A percentile compares a stretch with the other conserved stretches of the same genome.
Conservation (phyloP, 73 alveolate genomes). For the Blepharisma stoltei region DNA sequence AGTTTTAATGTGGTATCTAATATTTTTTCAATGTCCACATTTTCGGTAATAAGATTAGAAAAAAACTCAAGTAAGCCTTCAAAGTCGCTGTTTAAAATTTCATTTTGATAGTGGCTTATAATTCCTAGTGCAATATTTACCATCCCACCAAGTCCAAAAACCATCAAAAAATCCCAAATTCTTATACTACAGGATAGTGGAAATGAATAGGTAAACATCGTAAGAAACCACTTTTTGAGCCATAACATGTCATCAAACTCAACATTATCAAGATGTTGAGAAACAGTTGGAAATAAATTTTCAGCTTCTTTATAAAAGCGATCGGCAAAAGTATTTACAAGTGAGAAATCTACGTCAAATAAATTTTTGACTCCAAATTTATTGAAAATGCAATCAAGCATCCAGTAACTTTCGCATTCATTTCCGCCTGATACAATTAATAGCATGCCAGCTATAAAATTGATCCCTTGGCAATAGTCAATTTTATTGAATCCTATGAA, state of each 20-base stretch:
- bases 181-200: slow-evolving; percentile 49
- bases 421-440: slow-evolving; percentile 55
- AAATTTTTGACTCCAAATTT: slow-evolving; percentile 41
- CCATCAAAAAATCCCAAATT: slow-evolving; percentile 60
- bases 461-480: slow-evolving; percentile 60
- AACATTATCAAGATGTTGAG: slow-evolving; percentile 40
- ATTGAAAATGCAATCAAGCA: slow-evolving; percentile 38
- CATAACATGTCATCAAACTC: slow-evolving; percentile 45
- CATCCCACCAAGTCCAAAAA: slow-evolving; percentile 38
- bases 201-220: slow-evolving; percentile 52
- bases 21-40: slow-evolving; percentile 1
- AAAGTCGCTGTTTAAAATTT: not conserved
- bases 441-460: slow-evolving; percentile 54
- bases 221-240: slow-evolving; percentile 54
- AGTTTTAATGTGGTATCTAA: not conserved
- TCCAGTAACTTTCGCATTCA: slow-evolving; percentile 63
- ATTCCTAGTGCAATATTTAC: slow-evolving; percentile 22
- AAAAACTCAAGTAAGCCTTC: slow-evolving; percentile 4
- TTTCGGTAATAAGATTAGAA: not conserved
- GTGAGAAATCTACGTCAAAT: slow-evolving; percentile 53
- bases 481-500: slow-evolving; percentile 33
- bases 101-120: not conserved
- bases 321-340: slow-evolving; percentile 34
- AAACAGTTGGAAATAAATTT: slow-evolving; percentile 40
- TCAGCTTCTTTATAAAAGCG: slow-evolving; percentile 43